Evolutionary conservation across 306 rosid species (phyloP).

Genomic region (Corylus avellana): DNA sequence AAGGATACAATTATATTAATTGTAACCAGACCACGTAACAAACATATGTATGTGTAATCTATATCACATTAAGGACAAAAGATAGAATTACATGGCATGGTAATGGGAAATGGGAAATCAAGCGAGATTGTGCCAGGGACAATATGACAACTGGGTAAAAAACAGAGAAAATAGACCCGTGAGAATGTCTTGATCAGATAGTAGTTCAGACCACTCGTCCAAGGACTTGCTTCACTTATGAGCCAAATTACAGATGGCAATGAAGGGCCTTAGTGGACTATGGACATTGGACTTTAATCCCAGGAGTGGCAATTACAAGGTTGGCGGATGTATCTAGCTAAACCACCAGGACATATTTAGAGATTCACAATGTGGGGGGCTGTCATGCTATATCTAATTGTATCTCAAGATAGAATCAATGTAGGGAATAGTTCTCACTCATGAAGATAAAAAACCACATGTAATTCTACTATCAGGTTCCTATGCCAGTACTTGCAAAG

Average conservation of each 20-base stretch:
- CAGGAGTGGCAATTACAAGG: background rate
- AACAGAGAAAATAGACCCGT: no score
- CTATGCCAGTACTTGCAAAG: background rate
- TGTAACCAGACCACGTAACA: background rate
- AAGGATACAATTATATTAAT: background rate
- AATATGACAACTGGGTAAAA: background rate
- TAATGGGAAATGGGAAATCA: background rate
- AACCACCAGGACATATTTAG: background rate
- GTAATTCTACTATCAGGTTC: background rate
- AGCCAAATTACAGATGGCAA: slow-evolving; percentile 1
- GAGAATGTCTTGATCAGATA: background rate
- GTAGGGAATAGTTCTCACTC: background rate
- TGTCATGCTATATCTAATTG: background rate
- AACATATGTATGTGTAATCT: background rate
- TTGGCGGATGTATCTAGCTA: background rate
- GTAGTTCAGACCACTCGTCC: background rate
- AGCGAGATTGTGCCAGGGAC: background rate
- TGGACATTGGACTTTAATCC: background rate
- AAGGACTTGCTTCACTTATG: background rate
- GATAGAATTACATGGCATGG: background rate
- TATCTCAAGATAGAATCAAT: background rate
- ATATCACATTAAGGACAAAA: background rate
- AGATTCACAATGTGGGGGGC: background rate
- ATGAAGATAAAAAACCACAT: background rate
- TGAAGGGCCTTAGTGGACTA: background rate